Base-by-base conservation (phyloP, 768 basidiomycete genomes). In the Sarcomyxa edulis region DNA sequence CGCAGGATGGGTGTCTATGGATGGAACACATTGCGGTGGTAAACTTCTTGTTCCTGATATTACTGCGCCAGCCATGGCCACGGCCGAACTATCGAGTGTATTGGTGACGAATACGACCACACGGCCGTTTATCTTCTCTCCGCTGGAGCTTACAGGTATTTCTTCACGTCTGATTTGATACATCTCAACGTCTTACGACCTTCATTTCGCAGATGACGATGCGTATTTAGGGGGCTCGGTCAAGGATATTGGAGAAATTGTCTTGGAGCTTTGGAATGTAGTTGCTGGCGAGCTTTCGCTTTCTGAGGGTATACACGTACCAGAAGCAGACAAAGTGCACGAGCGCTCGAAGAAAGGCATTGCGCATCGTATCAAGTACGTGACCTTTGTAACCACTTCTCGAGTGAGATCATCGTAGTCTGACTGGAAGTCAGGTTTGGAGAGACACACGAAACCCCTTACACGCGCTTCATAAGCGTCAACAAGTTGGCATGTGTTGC, bases 151-250 rank as follows among this genome's bases (percentile, higher is more conserved):
- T 15, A 54, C 53, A 1, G 53, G 53, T 43, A 18, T 9, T 25
- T 12, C 11, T 27, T 15, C 7, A 9, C 8, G 8, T 15, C 7
- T 36, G 10, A 16, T 4, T 23, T 14, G n/a, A n/a, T n/a, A n/a
- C n/a, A n/a, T n/a, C n/a, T 16, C 9, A 20, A 5, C 9, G 9
- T 20, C 19, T 18, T 22, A 10, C 4, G 20, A 7, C 5, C 18
- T n/a, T n/a, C 4, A 15, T 3, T 22, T 5, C 18, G 20, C 23
- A 54, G 53, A 54, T 25, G 53, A 54, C n/a, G 53, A 54, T 18
- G 15, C 25, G 1, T 52, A 42, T 32, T 27, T 52, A 7, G 23
- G 43, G 9, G n/a, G 19, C 6, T 29, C 40, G 6, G n/a, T 18
- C n/a, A n/a, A n/a, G n/a, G n/a, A n/a, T n/a, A n/a, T n/a, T n/a